A percentile compares a stretch with the other conserved stretches of the same genome.
These are phyloP conservation scores for Pseudoturritis turrita DNA, from an alignment of 345 rosid species.

Conservation along the genomic window DNA sequence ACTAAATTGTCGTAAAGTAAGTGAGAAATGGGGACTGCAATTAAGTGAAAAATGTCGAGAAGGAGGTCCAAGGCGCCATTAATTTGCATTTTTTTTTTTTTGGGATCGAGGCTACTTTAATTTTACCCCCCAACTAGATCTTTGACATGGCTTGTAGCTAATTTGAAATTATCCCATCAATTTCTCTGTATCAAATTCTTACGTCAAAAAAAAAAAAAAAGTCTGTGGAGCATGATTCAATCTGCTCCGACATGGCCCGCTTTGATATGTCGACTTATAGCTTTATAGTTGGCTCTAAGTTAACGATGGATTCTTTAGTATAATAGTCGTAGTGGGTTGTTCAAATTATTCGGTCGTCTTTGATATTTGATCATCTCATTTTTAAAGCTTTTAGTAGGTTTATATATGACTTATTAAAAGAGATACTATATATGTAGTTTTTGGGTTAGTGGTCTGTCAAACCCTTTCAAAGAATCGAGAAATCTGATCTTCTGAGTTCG, in stretches of 20 bases:
- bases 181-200: neutral
- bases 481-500: no score
- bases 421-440: no score
- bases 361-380: conserved; percentile 5
- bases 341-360: conserved; percentile 17
- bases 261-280: neutral
- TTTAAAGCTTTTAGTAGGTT: neutral
- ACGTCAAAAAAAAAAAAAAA: no score
- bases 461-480: no score
- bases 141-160: neutral
- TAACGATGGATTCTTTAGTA: neutral
- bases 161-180: neutral
- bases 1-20: neutral
- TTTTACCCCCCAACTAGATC: neutral
- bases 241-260: conserved; percentile 17
- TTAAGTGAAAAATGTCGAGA: conserved; percentile 13
- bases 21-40: conserved; percentile 7
- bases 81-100: neutral
- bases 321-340: conserved; percentile 17
- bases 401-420: neutral
- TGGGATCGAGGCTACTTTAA: neutral
- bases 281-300: neutral
- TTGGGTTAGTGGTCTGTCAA: no score
- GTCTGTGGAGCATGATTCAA: conserved; percentile 2
- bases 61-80: neutral